Percentiles rank a stretch among this genome's conserved stretches.
phyloP scores from a whole-genome alignment of 2,329 filamentous ascomycete species.

The Grosmannia clavigera region DNA sequence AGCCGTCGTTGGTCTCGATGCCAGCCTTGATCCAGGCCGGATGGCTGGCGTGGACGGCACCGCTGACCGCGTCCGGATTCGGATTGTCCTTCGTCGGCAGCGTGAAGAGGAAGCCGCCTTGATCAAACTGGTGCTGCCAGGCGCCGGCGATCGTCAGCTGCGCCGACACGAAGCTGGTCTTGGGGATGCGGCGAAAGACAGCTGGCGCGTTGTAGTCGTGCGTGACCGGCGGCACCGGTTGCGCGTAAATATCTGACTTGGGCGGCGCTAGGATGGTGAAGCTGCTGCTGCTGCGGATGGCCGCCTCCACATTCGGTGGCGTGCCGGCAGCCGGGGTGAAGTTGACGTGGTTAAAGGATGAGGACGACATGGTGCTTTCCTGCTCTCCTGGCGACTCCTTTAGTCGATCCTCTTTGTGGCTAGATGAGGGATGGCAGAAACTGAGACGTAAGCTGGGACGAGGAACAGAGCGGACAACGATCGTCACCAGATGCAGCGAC shows the following conservation, averaged over 20 bases:
- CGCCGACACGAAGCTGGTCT: slow-evolving; percentile 3
- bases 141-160: slow-evolving; percentile 4
- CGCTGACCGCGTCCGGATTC: neutral
- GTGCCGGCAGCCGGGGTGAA: neutral
- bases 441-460: no score
- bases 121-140: slow-evolving; percentile 10
- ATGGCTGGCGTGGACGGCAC: neutral
- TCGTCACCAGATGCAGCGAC: neutral
- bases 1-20: slow-evolving; percentile 10
- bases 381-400: neutral
- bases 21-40: slow-evolving; percentile 13
- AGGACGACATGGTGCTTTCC: neutral
- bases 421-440: no score
- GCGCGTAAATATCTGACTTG: slow-evolving; percentile 10
- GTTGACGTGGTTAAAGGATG: neutral
- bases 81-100: slow-evolving; percentile 6
- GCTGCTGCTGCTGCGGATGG: neutral
- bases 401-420: neutral
- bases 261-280: slow-evolving; percentile 6
- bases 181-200: slow-evolving; percentile 2
- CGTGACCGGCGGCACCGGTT: slow-evolving; percentile 2
- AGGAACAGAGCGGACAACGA: no score
- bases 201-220: slow-evolving; percentile 7
- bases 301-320: neutral
- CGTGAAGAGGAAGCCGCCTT: slow-evolving; percentile 9